Conservation (phyloP, 768 basidiomycete genomes). For the Tricholoma hemisulphureum region DNA sequence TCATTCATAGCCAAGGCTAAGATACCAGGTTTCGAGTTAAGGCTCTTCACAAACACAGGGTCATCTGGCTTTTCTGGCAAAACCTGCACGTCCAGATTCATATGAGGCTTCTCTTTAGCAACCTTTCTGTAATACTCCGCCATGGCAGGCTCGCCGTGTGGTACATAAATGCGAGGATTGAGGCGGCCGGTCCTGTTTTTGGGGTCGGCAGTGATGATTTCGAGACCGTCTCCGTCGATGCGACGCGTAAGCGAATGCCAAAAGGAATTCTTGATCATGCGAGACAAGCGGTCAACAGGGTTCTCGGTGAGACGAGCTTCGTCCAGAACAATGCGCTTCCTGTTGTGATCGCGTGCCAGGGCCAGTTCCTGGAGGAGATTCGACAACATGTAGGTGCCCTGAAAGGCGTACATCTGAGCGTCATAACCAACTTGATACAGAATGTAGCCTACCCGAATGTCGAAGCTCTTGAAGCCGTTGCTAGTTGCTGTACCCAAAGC, state of each 20-base stretch:
- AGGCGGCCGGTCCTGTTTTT: slow-evolving; percentile 93
- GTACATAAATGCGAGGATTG: slow-evolving; percentile 93
- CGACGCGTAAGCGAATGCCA: slow-evolving; percentile 97
- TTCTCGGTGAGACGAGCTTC: slow-evolving; percentile 98
- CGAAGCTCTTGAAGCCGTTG: slow-evolving; percentile 97
- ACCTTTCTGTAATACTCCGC: slow-evolving; percentile 93
- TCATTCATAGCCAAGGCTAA: slow-evolving; percentile 95
- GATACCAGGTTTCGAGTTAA: slow-evolving; percentile 93
- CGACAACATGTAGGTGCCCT: slow-evolving; percentile 99
- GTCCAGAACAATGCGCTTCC: slow-evolving; percentile 97
- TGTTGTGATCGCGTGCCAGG: slow-evolving; percentile 89
- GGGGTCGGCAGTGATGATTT: slow-evolving; percentile 96
- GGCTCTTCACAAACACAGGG: slow-evolving; percentile 82
- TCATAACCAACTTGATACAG: background rate
- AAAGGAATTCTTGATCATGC: slow-evolving; percentile 98
- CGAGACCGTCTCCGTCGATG: slow-evolving; percentile 95
- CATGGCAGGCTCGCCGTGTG: slow-evolving; percentile 90
- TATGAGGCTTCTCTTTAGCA: slow-evolving; percentile 86
- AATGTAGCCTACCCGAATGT: slow-evolving; percentile 69
- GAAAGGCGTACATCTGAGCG: slow-evolving; percentile 13
- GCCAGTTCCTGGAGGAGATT: slow-evolving; percentile 99
- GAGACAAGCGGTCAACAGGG: slow-evolving; percentile 91
- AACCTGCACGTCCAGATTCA: slow-evolving; percentile 90
- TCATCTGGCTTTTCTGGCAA: slow-evolving; percentile 87
- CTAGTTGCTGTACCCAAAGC: slow-evolving; percentile 94